These are phyloP conservation scores for Pythium rishiriense DNA, from an alignment of 352 stramenopile species.

Conservation along the genomic window DNA sequence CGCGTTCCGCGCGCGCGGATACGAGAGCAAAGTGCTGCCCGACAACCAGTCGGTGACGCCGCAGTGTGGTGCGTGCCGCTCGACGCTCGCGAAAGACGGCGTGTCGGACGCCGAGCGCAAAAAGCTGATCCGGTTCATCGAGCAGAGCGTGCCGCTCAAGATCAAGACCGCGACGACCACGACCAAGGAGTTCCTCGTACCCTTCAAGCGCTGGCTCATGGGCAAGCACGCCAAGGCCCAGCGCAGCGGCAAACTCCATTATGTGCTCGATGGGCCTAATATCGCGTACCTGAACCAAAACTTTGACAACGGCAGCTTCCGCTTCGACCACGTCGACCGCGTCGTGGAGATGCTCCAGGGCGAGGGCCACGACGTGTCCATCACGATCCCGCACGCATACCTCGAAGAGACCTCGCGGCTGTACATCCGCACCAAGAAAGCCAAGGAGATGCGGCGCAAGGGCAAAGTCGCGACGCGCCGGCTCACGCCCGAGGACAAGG, in stretches of 20 bases:
- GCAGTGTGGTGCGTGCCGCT: conserved; percentile 42
- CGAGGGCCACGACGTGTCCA: conserved; percentile 74
- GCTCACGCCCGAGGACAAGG: conserved; percentile 54
- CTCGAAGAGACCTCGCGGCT: conserved; percentile 64
- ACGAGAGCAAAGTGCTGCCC: conserved; percentile 33
- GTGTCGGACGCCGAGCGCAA: conserved; percentile 40
- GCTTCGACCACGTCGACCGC: conserved; percentile 95
- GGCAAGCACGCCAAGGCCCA: conserved; percentile 27
- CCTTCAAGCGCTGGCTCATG: conserved; percentile 71
- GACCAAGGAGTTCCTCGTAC: conserved; percentile 58
- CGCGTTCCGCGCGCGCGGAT: conserved; percentile 42
- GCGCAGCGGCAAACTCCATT: conserved; percentile 49
- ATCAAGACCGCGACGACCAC: conserved; percentile 31
- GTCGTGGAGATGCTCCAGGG: conserved; percentile 85
- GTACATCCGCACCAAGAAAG: conserved; percentile 56
- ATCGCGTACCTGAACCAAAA: conserved; percentile 98
- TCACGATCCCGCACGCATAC: conserved; percentile 72
- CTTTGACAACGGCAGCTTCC: conserved; percentile 90
- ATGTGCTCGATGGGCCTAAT: conserved; percentile 97
- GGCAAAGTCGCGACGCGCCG: conserved; percentile 54
- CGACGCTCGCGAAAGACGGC: conserved; percentile 43
- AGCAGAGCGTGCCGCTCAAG: conserved; percentile 49
- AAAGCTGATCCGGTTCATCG: conserved; percentile 57
- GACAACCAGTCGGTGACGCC: conserved; percentile 44
- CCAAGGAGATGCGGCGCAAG: conserved; percentile 43